Evolutionary conservation across 176 grass and related monocot genomes (phyloP), one percentile per base, ranked within the genome.

Genomic region (Lolium multiflorum): DNA sequence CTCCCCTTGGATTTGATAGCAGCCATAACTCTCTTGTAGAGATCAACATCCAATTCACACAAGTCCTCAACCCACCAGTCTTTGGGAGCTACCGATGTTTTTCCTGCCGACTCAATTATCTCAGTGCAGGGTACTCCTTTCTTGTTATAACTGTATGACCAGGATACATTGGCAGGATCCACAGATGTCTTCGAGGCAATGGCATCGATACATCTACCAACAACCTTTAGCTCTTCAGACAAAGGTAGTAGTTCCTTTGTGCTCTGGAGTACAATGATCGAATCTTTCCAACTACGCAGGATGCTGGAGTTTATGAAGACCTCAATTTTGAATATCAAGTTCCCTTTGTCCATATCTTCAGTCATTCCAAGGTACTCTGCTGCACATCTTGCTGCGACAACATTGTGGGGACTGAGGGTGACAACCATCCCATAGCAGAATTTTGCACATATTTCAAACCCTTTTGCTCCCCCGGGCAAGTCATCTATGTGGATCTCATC

Each of bases 31-130:
- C 90, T 91, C 89, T 97, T 99, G 87, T 99, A 99, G 56, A 97
- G 89, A 86, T 99, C 97, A 83, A 99, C 87, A 81, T 94, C 94
- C 76, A 99, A 57, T 44, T 99, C 97, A 55, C 97, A 94, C 16
- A 99, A 49, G 85, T 99, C 97, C 83, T 99, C 92, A 31, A 99
- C 80, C 97, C 97, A 99, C 97, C 97, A 99, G 78, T 99, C 92
- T 65, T 94, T 90, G 1, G 97, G 92, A 50, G 87, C 87, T 28
- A 50, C n/a, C 31, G 81, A 83, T 73, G 80, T 63, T 62, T 85
- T 87, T 52, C 80, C 83, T 84, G 85, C 75, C 0, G 83, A 44
- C 55, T 99, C 97, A 7, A 91, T 69, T 88, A 94, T 94, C 78
- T 94, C 94, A 85, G 62, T 66, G 16, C 73, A 89, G 12, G 56